Evolutionary conservation across 1,139 yeast species (phyloP), one percentile per base, ranked within the genome.

Genomic region (Pichia sorboxylosa): DNA sequence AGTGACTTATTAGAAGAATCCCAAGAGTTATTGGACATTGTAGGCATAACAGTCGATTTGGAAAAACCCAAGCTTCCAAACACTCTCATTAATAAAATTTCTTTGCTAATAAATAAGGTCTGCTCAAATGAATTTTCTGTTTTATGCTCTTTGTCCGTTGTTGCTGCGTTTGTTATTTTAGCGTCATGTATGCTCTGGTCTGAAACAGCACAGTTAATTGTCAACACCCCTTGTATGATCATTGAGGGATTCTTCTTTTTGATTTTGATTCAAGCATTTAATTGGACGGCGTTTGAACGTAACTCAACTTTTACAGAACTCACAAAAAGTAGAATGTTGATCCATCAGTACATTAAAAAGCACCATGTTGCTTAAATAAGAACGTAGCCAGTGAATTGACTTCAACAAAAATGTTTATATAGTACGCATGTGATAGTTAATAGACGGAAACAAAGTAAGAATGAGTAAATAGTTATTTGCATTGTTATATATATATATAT

Each of bases 11-110:
- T 87, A 35, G 72, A 65, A 14, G 84, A 81, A 34, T 67, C 73
- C 49, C 73, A 67, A 48, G 83, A 75, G 26, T 87, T 81, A 20
- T 65, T 87, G 38, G 60, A 63, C 37, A 63, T 69, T 22, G 74
- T 82, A 37, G 72, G 78, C 22, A 71, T 87, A 39, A 23, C 37
- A 6, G 14, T 20, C 15, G 37, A 33, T 11, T 19, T 44, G 15
- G 16, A 40, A 4, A 25, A 29, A 5, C 42, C 40, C 5, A 30
- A 35, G 15, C 37, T 43, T 3, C 29, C 37, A 11, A 36, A 39
- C 13, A 38, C 46, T 5, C 9, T 48, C 7, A 34, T 41, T 17
- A 47, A 44, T 26, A 47, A 39, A 25, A 44, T 53, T 6, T 54
- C 59, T 1, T 29, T 36, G 33, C 38, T 19, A 7, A 39, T 42